phyloP scores from a whole-genome alignment of 805 yeast genomes.

The Nakazawaea laoshanensis region DNA sequence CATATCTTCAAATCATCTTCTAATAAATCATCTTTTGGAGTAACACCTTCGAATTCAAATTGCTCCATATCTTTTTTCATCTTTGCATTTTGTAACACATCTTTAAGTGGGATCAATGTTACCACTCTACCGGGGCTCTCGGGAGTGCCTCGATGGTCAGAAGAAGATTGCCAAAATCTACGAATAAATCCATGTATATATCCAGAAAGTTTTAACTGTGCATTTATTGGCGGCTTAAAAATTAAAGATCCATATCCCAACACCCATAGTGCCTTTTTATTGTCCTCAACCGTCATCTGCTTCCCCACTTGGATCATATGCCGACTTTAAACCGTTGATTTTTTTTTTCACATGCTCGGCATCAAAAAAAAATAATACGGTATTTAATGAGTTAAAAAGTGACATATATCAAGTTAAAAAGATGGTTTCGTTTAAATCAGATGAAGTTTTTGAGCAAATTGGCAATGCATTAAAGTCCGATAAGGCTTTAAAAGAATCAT shows the following conservation, averaged over 20 bases:
- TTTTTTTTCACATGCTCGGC: background rate
- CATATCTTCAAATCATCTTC: conserved; percentile 45
- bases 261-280: conserved; percentile 52
- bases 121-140: conserved; percentile 85
- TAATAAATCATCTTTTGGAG: no score
- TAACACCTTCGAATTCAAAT: conserved; percentile 16
- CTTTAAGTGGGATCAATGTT: conserved; percentile 59
- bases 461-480: conserved; percentile 23
- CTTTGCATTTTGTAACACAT: conserved; percentile 30
- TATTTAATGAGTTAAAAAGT: background rate
- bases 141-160: conserved; percentile 87
- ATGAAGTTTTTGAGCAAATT: conserved; percentile 31
- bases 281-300: background rate
- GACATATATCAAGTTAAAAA: background rate
- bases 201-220: conserved; percentile 58
- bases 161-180: conserved; percentile 86
- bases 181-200: conserved; percentile 68
- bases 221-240: conserved; percentile 82
- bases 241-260: conserved; percentile 87
- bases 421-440: conserved; percentile 25
- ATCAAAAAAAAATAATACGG: background rate
- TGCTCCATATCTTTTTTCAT: conserved; percentile 33
- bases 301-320: conserved; percentile 2
- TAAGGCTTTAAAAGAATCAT: conserved; percentile 22
- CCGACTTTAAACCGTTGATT: background rate